Conservation (phyloP, 108 stramenopile species). For the Chaetoceros muelleri region DNA sequence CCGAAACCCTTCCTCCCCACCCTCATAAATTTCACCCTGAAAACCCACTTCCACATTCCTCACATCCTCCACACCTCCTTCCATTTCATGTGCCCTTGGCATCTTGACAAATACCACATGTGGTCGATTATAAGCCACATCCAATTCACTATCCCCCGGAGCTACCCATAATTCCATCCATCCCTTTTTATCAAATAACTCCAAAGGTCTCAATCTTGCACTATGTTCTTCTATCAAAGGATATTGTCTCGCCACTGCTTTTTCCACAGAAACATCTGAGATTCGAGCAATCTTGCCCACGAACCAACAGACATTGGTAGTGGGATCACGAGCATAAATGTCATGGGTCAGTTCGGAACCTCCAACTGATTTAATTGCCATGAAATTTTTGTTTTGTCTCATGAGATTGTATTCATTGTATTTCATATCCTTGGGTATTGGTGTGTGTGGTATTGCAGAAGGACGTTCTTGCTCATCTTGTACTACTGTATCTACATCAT, state of each 20-base stretch:
- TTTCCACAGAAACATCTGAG: constrained; percentile 57
- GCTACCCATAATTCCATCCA: constrained; percentile 61
- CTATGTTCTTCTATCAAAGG: constrained; percentile 70
- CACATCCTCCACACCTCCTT: constrained; percentile 14
- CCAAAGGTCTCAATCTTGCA: constrained; percentile 52
- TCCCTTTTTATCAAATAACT: constrained; percentile 50
- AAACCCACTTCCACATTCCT: constrained; percentile 56
- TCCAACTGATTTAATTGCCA: constrained; percentile 46
- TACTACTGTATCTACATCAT: neutral
- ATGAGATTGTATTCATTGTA: constrained; percentile 55
- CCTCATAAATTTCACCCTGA: constrained; percentile 66
- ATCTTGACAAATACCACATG: constrained; percentile 33
- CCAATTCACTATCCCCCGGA: constrained; percentile 75
- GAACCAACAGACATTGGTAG: constrained; percentile 56
- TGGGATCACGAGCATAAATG: constrained; percentile 62
- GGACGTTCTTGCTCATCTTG: neutral
- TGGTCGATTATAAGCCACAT: constrained; percentile 74
- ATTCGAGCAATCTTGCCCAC: constrained; percentile 75
- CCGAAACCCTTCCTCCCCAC: constrained; percentile 64
- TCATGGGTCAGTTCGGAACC: constrained; percentile 62
- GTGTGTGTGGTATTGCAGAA: neutral
- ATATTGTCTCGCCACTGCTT: constrained; percentile 57
- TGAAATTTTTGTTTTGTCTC: constrained; percentile 51
- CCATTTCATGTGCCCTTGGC: constrained; percentile 22
- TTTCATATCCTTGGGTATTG: constrained; percentile 42